Evolutionary conservation across 768 basidiomycete species (phyloP).

Genomic region (Serpula lacrymans): DNA sequence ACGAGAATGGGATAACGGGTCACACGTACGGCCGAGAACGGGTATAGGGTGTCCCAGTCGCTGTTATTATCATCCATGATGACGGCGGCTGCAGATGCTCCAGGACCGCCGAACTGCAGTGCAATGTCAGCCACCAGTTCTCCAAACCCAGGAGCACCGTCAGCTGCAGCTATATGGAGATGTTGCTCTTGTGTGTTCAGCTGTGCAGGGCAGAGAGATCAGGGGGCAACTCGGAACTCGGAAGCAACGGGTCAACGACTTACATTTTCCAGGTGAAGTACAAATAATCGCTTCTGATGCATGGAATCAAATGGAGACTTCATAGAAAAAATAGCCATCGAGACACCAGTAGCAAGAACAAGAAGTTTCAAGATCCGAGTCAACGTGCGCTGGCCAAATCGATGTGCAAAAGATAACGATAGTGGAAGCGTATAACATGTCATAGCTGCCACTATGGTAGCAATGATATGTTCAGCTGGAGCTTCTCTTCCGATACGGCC

Average conservation of each 20-base stretch:
- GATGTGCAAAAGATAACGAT: slow-evolving; percentile 67
- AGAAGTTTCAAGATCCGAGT: slow-evolving; percentile 40
- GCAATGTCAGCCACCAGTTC: slow-evolving; percentile 61
- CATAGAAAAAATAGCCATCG: slow-evolving; percentile 60
- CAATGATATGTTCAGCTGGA: slow-evolving; percentile 87
- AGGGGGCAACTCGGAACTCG: background rate
- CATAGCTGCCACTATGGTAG: slow-evolving; percentile 62
- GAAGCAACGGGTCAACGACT: slow-evolving; percentile 21
- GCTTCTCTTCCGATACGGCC: slow-evolving; percentile 81
- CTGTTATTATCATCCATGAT: slow-evolving; percentile 73
- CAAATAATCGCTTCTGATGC: slow-evolving; percentile 87
- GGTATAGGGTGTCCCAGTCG: slow-evolving; percentile 88
- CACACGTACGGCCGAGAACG: slow-evolving; percentile 64
- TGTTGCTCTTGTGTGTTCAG: slow-evolving; percentile 68
- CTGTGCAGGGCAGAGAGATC: slow-evolving; percentile 32
- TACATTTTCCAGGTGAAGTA: slow-evolving; percentile 85
- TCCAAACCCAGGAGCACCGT: slow-evolving; percentile 75
- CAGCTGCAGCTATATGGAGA: slow-evolving; percentile 79
- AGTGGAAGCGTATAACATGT: slow-evolving; percentile 60
- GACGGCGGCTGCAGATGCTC: slow-evolving; percentile 39
- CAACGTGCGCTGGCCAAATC: slow-evolving; percentile 49
- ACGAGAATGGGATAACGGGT: slow-evolving; percentile 2
- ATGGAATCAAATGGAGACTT: slow-evolving; percentile 69
- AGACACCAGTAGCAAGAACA: slow-evolving; percentile 41
- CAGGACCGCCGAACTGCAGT: slow-evolving; percentile 49